Evolutionary conservation across 2,329 filamentous ascomycete species (phyloP), one percentile per base, ranked within the genome.

Genomic region (Xylariaceae sp.): DNA sequence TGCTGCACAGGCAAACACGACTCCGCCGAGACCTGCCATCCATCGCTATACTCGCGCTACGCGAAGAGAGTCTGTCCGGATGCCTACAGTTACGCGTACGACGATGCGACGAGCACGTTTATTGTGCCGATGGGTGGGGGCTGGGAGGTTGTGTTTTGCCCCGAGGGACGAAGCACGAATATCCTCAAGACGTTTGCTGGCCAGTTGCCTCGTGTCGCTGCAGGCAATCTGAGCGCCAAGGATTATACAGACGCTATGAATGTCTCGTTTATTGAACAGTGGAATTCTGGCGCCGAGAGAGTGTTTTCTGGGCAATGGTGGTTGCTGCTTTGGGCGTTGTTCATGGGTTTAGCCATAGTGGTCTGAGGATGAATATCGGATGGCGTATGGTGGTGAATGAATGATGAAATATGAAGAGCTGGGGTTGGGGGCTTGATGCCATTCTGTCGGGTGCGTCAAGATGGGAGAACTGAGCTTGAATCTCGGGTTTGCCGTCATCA

Each of bases 41-140:
- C 87, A 2, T 84, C 84, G 46, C 71, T 80, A 39, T 94, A 92
- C 72, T 84, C 85, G 59, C 80, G 75, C 53, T 75, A 76, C 11
- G 87, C 88, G 48, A 94, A 95, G 73, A 73, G 71, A 3, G 79
- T 93, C 12, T 95, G 90, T 66, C 89, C 90, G 1, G 90, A 95
- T 70, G 89, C 89, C 2, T 95, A 94, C 71, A 90, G 86, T 63
- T 95, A 82, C 67, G 85, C 87, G 46, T 83, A 82, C 68, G 79
- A 83, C 59, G 80, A 84, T 62, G 71, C 75, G 55, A 72, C 73
- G 31, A 81, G 78, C 14, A 86, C 82, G 0, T 86, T 86, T 60
- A 82, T 83, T 60, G 74, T 86, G 34, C 82, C 83, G 2, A 75
- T 69, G 11, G 89, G 89, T 16, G 88, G 86, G 18, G 88, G 88